Evolutionary conservation across 352 stramenopile species (phyloP).

Genomic region (Phytophthora litchii): DNA sequence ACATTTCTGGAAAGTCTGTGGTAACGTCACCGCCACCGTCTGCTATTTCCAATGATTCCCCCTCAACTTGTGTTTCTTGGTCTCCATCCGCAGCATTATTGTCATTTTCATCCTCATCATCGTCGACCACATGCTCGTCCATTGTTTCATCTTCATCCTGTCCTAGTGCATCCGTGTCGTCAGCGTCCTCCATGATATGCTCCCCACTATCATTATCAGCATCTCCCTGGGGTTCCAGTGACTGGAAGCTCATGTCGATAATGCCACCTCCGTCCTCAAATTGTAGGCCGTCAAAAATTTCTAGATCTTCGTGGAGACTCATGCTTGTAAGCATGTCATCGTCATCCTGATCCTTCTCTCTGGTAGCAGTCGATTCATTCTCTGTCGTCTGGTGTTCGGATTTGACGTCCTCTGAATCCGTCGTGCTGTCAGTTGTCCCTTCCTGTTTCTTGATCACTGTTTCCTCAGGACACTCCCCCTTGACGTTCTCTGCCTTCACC

Average conservation of each 20-base stretch:
- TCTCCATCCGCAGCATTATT: slow-evolving; percentile 18
- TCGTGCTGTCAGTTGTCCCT: slow-evolving; percentile 16
- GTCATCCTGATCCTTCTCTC: slow-evolving; percentile 42
- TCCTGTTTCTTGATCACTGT: slow-evolving; percentile 32
- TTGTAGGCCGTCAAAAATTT: slow-evolving; percentile 87
- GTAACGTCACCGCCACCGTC: neutral
- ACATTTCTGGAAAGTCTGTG: slow-evolving; percentile 38
- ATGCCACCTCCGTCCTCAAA: slow-evolving; percentile 85
- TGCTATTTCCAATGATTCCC: slow-evolving; percentile 1
- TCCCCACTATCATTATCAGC: slow-evolving; percentile 34
- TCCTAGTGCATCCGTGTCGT: slow-evolving; percentile 43
- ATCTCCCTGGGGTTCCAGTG: slow-evolving; percentile 23
- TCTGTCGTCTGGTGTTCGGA: slow-evolving; percentile 26
- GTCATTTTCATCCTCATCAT: slow-evolving; percentile 68
- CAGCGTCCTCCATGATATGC: slow-evolving; percentile 38
- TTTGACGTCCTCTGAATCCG: slow-evolving; percentile 49
- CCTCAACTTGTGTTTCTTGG: slow-evolving; percentile 20
- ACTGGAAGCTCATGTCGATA: slow-evolving; percentile 71
- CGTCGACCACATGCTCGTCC: slow-evolving; percentile 58
- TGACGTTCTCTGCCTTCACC: slow-evolving; percentile 11
- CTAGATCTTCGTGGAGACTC: slow-evolving; percentile 79
- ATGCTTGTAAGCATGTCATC: slow-evolving; percentile 73
- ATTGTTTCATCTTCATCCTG: slow-evolving; percentile 54
- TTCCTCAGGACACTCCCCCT: slow-evolving; percentile 20
- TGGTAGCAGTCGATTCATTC: neutral